Conservation (phyloP, 495 filamentous ascomycete species). For the Bryoglossum gracile region DNA sequence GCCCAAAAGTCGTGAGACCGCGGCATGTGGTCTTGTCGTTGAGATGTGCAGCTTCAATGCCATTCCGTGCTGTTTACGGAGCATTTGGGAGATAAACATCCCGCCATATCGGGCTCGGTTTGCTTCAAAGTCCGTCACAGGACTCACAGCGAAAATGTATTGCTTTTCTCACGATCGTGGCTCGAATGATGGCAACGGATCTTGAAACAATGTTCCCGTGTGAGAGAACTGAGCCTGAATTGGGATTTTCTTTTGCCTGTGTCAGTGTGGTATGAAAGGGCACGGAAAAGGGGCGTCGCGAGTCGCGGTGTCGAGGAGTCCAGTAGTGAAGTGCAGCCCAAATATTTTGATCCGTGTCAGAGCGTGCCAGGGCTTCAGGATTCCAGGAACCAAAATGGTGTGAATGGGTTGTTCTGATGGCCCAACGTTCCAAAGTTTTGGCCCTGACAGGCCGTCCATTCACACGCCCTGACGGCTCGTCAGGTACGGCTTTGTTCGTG, state of each 20-base stretch:
- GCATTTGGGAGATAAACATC: no score
- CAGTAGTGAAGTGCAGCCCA: background rate
- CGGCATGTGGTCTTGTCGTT: no score
- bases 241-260: background rate
- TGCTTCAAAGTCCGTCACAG: background rate
- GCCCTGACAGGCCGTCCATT: background rate
- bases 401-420: no score
- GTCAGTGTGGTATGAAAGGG: background rate
- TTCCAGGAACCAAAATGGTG: no score
- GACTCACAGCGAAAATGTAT: background rate
- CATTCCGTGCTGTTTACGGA: no score
- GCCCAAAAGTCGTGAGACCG: no score
- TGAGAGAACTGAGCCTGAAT: background rate
- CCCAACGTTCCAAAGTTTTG: background rate
- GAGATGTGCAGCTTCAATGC: no score
- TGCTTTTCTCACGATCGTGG: background rate
- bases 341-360: background rate
- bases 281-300: background rate
- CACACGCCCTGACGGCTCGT: background rate
- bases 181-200: background rate
- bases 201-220: background rate
- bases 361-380: background rate
- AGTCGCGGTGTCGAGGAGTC: background rate
- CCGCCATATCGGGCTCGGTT: background rate
- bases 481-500: slow-evolving; percentile 17